Base-by-base conservation (phyloP, 2,329 filamentous ascomycete species). In the Chaetothyriales sp. region DNA sequence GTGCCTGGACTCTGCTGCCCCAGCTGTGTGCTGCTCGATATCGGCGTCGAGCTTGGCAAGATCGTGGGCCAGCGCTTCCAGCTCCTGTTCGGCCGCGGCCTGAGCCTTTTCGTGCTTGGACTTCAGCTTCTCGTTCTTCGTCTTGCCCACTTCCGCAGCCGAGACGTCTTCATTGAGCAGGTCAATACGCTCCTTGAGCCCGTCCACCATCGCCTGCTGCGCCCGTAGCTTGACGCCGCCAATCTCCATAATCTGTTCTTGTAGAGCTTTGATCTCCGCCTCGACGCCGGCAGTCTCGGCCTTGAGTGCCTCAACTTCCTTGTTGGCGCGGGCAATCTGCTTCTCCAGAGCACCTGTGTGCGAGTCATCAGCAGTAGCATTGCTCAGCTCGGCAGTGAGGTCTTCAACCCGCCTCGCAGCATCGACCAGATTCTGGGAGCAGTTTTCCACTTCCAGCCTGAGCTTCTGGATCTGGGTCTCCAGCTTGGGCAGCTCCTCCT, bases 241-340 rank as follows among this genome's bases (percentile, higher is more conserved):
- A 56, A 95, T 83, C 67, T 95, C 84, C 92, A 98, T 96, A 62
- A 98, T 98, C 73, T 89, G 94, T 74, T 92, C 83, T 64, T 98
- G 90, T 1, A 98, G 74, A 18, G 76, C 76, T 68, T 94, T 90
- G 68, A 98, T 96, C 66, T 96, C 92, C 22, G 83, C 81, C 64
- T 98, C 92, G 7, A 95, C 81, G 45, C 83, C 92, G 1, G 85
- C 79, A n/a, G 85, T 95, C 67, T 96, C 87, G 8, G 78, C 74
- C 54, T 81, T 86, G 8, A 98, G 76, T 61, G 83, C 84, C 52
- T 84, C 79, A 9, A 95, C 79, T 60, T 95, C 86, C 58, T 79
- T 79, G 61, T 87, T 80, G 55, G 93, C 74, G 53, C 80, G 78
- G 6, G 75, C 70, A 48, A 95, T 84, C 58, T 83, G 86, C 64